phyloP scores from a whole-genome alignment of 106 monocot species.

The Chionographis japonica region DNA sequence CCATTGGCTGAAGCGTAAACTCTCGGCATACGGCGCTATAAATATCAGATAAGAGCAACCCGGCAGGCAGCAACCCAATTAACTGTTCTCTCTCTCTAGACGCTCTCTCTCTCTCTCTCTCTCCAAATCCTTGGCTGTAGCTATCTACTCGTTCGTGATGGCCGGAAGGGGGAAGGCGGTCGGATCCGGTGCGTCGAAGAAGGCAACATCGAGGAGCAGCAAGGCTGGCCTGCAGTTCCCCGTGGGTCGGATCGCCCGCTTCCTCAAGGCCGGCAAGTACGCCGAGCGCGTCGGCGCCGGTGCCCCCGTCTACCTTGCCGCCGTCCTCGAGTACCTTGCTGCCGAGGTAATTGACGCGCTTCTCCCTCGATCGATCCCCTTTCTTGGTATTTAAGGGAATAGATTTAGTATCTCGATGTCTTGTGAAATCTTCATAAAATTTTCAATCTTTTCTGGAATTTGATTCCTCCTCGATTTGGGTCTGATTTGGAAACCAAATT shows the following conservation, averaged over 20 bases:
- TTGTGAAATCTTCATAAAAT: too few species aligned
- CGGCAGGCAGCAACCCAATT: too few species aligned
- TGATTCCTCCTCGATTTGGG: not conserved
- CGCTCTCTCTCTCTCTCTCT: not conserved
- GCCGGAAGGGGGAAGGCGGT: slow-evolving; percentile 47
- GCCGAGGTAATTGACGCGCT: slow-evolving; percentile 28
- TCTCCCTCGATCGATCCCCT: not conserved
- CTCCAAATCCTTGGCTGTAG: too few species aligned
- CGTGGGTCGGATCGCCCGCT: slow-evolving; percentile 30
- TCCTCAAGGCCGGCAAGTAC: slow-evolving; percentile 53
- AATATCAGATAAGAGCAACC: not conserved
- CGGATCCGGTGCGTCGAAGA: slow-evolving; percentile 32
- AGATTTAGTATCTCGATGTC: not conserved
- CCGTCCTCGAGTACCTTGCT: slow-evolving; percentile 51
- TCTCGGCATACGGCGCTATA: not conserved
- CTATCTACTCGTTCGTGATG: slow-evolving; percentile 1
- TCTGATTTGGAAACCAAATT: too few species aligned
- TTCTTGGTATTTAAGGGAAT: not conserved
- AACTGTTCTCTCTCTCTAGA: too few species aligned
- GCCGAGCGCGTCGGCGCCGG: slow-evolving; percentile 52
- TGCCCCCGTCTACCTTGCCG: slow-evolving; percentile 49
- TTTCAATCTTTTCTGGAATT: too few species aligned
- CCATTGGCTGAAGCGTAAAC: slow-evolving; percentile 9
- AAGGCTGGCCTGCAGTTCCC: slow-evolving; percentile 43
- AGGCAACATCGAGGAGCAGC: slow-evolving; percentile 41